These are phyloP conservation scores for Tieghemostelium lacteum DNA, from an alignment of 78 protist genomes.

Conservation along the genomic window DNA sequence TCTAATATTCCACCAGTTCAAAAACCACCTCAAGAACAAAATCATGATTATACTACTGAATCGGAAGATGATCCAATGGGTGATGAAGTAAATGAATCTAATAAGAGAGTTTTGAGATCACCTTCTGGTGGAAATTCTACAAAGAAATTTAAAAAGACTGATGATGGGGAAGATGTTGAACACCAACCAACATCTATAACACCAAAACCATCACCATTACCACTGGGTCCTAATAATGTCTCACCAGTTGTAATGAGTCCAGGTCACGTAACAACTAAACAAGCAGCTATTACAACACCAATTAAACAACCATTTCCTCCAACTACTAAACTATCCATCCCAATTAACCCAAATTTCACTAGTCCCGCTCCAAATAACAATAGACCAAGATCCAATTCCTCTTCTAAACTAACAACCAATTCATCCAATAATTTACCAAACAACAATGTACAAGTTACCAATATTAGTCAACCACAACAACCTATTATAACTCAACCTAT, in stretches of 20 bases:
- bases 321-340: neutral
- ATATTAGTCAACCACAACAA: slow-evolving; percentile 1
- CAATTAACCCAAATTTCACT: neutral
- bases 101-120: neutral
- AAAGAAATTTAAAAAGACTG: slow-evolving; percentile 5
- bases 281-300: neutral
- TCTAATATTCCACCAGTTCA: neutral
- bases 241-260: neutral
- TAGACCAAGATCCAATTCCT: slow-evolving; percentile 1
- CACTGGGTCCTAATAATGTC: neutral
- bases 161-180: neutral
- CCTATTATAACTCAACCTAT: slow-evolving; percentile 16
- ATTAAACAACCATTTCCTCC: neutral
- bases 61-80: neutral
- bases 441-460: neutral
- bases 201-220: neutral
- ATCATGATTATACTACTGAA: neutral
- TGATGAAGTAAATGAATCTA: neutral
- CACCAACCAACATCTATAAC: neutral
- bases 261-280: neutral
- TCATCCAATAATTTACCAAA: neutral
- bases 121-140: slow-evolving; percentile 6
- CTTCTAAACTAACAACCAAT: too few species aligned
- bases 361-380: neutral
- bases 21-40: neutral